phyloP scores from a whole-genome alignment of 805 yeast genomes.

The Scheffersomyces amazonensis region DNA sequence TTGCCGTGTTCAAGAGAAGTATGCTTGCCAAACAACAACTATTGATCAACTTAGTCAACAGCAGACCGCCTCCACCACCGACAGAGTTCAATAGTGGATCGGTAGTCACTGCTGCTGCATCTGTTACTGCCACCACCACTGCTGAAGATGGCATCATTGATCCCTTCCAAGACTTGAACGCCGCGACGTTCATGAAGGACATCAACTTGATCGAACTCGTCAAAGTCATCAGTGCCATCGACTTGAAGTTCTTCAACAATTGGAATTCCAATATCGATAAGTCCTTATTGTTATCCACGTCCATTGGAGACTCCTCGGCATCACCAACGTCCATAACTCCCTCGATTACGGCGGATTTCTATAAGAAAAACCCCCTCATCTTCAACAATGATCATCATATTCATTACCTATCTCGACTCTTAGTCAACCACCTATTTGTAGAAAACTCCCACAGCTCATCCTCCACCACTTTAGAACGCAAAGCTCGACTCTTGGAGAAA shows the following conservation, averaged over 20 bases:
- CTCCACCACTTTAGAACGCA: constrained; percentile 28
- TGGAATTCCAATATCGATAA: constrained; percentile 86
- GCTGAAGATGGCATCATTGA: constrained; percentile 1
- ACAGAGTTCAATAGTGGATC: not conserved
- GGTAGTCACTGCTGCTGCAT: too few relatives aligned
- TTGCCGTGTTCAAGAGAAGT: constrained; percentile 50
- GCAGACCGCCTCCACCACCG: not conserved
- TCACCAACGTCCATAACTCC: not conserved
- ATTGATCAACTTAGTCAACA: constrained; percentile 21
- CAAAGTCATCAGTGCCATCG: constrained; percentile 61
- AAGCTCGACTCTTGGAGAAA: constrained; percentile 67
- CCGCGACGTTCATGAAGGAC: constrained; percentile 51
- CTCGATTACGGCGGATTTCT: constrained; percentile 26
- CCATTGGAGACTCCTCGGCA: constrained; percentile 21
- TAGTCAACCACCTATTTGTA: constrained; percentile 66
- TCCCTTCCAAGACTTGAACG: constrained; percentile 27
- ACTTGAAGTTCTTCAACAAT: constrained; percentile 54
- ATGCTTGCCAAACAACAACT: constrained; percentile 50
- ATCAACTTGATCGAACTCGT: constrained; percentile 56
- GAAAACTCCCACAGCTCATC: constrained; percentile 29
- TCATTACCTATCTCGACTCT: constrained; percentile 74
- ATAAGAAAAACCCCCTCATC: constrained; percentile 68
- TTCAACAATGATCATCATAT: constrained; percentile 64
- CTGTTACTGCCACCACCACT: not conserved
- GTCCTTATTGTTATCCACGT: constrained; percentile 62